Evolutionary conservation across 2,329 filamentous ascomycete genomes (phyloP), one percentile per base, ranked within the genome.

Genomic region (Monosporascus sp.): DNA sequence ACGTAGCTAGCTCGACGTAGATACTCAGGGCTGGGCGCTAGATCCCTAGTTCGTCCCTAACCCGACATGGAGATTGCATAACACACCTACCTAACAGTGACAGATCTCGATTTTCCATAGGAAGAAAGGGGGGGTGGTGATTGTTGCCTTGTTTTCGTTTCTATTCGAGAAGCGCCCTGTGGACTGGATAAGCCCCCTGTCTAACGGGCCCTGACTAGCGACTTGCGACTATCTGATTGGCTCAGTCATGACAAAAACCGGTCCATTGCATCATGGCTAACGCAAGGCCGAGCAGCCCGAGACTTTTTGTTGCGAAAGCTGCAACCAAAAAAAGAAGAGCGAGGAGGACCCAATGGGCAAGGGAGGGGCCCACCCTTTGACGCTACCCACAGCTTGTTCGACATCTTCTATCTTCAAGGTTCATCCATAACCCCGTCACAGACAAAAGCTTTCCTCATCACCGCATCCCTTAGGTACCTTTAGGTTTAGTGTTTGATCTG

Each of bases 231-330:
- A 42, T 52, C 15, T 31, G 8, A 59, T 59, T 59, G 57, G 57
- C 22, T 46, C 45, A 56, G 34, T 50, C 27, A 17, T 51, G 31
- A 37, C 49, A 24, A 15, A 57, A 54, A 54, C 57, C 53, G 51
- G 57, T 48, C 57, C 53, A 45, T 54, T 47, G 48, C 55, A 54
- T 54, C 52, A 52, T 54, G 41, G 24, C 42, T 46, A 46, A 46
- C 42, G 42, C 42, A 46, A 46, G 42, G 24, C 42, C 42, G 42
- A 46, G 9, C 42, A 46, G 22, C 42, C 42, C 24, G 22, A 46
- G 17, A 25, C 42, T 1, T 31, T 4, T 46, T 31, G 24, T 27
- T 31, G n/a, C 39, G 24, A 34, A 31, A 42, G 39, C 39, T 42
- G 39, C 39, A 24, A 42, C 39, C 39, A 42, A 42, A 42, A 20